phyloP scores from a whole-genome alignment of 1,139 yeast species.

The Taphrina sp. region DNA sequence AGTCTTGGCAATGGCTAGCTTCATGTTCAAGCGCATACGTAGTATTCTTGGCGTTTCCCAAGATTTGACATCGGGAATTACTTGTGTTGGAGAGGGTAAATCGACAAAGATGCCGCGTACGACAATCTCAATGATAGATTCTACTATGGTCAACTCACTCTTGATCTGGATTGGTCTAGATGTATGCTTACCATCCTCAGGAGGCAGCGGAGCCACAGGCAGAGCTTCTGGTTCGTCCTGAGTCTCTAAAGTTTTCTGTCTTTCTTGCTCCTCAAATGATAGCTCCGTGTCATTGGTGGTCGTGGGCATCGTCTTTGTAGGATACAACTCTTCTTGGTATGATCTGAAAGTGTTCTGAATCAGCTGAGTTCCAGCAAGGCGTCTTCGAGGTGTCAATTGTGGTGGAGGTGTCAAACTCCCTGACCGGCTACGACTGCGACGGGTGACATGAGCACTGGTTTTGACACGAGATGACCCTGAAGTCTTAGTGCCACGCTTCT shows the following conservation, averaged over 20 bases:
- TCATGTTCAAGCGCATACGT: constrained; percentile 4
- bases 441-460: neutral
- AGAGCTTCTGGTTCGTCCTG: neutral
- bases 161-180: neutral
- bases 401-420: constrained; percentile 30
- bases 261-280: constrained; percentile 3
- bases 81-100: neutral
- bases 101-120: constrained; percentile 22
- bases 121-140: constrained; percentile 13
- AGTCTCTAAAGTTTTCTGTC: neutral
- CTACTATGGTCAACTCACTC: neutral
- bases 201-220: neutral
- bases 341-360: constrained; percentile 1
- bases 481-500: neutral
- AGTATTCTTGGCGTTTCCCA: constrained; percentile 13
- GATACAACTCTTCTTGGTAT: neutral
- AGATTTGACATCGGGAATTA: neutral
- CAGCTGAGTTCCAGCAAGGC: constrained; percentile 3
- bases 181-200: constrained; percentile 62
- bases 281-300: neutral
- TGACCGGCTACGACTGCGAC: neutral
- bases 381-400: constrained; percentile 11
- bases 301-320: neutral
- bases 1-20: constrained; percentile 18
- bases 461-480: too few species aligned